Evolutionary conservation across 768 basidiomycete species (phyloP), one percentile per base, ranked within the genome.

Genomic region (Lyophyllum decastes): DNA sequence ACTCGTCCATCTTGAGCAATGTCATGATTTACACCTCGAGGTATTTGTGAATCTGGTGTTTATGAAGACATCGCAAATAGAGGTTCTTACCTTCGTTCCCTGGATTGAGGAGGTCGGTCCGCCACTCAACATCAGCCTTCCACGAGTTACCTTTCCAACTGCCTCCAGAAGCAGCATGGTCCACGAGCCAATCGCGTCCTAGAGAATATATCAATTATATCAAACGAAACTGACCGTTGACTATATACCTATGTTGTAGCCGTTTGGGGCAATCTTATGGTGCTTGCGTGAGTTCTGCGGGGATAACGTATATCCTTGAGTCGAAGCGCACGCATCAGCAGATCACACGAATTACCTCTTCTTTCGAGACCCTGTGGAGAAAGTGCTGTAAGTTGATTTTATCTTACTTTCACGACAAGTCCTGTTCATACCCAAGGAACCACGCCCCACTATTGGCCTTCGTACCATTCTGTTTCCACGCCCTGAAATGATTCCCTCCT

Each of bases 401-500:
- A 11, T 26, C 41, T 21, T 17, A 22, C 35, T 30, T 45, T 41
- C 41, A n/a, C 10, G 19, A 16, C 16, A 57, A 26, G 54, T 30
- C 2, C 19, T 5, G 53, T 38, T 76, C 84, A 41, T 67, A 89
- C 90, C 84, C 92, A 10, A 95, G 76, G 66, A 94, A 94, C 92
- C 92, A 94, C 8, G 92, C 92, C 0, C 88, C 84, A 48, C 83
- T 88, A 64, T 87, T 76, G 0, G 82, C 90, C 17, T 75, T 66
- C 0, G 88, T 86, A 2, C 91, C 92, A 62, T 93, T 92, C 78
- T 95, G 92, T 66, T 85, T 86, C 92, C 92, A 95, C 8, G 91
- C 91, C 49, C 92, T 82, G 66, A 91, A 95, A 67, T 95, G 94
- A 56, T 94, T 87, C 2, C 92, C 93, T n/a, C 92, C 92, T 81